Evolutionary conservation across 2,329 filamentous ascomycete genomes (phyloP), one percentile per base, ranked within the genome.

Genomic region (Aspergillus puulaauensis): DNA sequence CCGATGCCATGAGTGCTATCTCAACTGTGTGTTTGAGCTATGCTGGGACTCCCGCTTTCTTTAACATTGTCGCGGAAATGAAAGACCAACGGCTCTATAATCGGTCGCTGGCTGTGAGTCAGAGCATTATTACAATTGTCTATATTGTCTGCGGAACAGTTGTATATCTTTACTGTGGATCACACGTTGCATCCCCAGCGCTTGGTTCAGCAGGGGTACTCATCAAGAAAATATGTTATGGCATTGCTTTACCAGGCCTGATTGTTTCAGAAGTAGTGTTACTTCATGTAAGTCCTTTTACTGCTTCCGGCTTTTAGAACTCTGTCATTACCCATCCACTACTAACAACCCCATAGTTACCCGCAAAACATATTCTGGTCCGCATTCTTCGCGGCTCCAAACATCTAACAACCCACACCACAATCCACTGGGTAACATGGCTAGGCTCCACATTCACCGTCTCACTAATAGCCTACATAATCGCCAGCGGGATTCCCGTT

Each of bases 401-500:
- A 62, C 79, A 80, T 66, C 75, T 83, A 68, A 74, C 76, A 45
- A 74, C 77, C 59, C 37, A 56, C 75, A 76, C 44, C 82, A 75
- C 24, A 71, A 75, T 48, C 57, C 77, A 0, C 80, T 82, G 4
- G 81, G 68, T 78, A 1, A 78, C 79, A 8, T 90, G 88, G 88
- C 63, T 84, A 15, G 77, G 59, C 2, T 82, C 90, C 31, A 80
- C 82, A 2, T 67, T 80, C 0, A 68, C 66, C 9, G 70, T 84
- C 19, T 89, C 86, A 83, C 62, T 83, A 3, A 61, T 88, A 15
- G 83, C 85, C 1, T 88, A 85, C 79, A 68, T 90, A 51, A 86
- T 91, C 57, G 86, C 88, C 5, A 83, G 88, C 69, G 83, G 84
- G 0, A 86, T 90, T 3, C 88, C 88, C 1, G 82, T 85, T 45